These are phyloP conservation scores for Colletotrichum sp. DNA, from an alignment of 2,329 filamentous ascomycete species.

Conservation along the genomic window DNA sequence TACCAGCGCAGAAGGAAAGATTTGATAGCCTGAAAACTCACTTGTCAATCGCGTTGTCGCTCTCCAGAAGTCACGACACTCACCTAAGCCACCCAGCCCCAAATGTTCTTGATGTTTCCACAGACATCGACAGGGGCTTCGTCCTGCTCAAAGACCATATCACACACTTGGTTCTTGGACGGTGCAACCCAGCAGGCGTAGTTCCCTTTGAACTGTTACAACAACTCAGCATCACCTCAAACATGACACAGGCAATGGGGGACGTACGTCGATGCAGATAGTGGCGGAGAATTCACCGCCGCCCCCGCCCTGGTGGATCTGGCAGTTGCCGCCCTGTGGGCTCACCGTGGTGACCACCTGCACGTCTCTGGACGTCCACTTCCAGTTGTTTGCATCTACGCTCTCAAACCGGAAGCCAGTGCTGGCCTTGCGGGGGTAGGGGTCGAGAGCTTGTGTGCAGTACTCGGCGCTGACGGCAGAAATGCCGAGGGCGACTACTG, in stretches of 20 bases:
- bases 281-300: neutral
- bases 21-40: too few species aligned
- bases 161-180: neutral
- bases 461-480: neutral
- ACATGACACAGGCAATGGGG: neutral
- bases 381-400: neutral
- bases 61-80: rapidly evolving
- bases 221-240: neutral
- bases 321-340: neutral
- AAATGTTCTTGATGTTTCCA: neutral
- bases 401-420: neutral
- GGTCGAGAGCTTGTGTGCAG: neutral
- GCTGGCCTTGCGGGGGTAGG: neutral
- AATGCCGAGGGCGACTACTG: neutral
- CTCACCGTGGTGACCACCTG: neutral
- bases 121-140: neutral
- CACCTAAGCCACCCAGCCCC: neutral
- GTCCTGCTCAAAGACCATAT: neutral
- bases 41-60: neutral
- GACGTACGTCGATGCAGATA: neutral
- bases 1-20: too few species aligned
- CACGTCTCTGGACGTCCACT: neutral
- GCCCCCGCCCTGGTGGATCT: slow-evolving; percentile 2
- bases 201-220: neutral
- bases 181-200: neutral